phyloP scores from a whole-genome alignment of 192 early-diverging fungal genomes.

The Coemansia sp. region DNA sequence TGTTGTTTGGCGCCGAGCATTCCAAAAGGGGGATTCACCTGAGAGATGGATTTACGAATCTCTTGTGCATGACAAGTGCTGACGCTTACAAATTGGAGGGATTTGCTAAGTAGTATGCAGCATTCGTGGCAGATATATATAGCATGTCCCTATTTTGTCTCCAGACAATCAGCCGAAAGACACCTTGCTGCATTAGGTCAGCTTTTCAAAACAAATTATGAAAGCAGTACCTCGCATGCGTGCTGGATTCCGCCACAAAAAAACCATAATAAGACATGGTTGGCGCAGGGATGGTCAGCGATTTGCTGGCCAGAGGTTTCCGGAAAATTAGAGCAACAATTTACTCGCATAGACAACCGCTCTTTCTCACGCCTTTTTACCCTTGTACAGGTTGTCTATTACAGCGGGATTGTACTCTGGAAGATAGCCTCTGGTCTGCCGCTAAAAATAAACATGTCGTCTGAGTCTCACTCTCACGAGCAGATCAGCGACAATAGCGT shows the following conservation, averaged over 20 bases:
- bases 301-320: background rate
- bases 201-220: background rate
- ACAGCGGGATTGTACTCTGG: background rate
- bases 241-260: background rate
- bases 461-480: background rate
- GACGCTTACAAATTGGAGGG: slow-evolving; percentile 1
- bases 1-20: background rate
- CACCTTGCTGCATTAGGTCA: background rate
- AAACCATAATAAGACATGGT: background rate
- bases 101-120: background rate
- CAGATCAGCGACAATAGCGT: slow-evolving; percentile 5
- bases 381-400: background rate
- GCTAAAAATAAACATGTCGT: background rate
- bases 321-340: background rate
- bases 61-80: background rate
- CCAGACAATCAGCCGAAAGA: background rate
- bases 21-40: background rate
- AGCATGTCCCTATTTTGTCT: background rate
- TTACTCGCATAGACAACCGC: slow-evolving; percentile 2
- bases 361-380: background rate
- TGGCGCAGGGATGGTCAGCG: background rate
- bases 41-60: background rate
- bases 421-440: background rate
- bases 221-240: background rate
- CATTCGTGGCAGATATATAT: background rate